Evolutionary conservation across 2,329 filamentous ascomycete species (phyloP).

Genomic region (Pleurostoma richardsiae): DNA sequence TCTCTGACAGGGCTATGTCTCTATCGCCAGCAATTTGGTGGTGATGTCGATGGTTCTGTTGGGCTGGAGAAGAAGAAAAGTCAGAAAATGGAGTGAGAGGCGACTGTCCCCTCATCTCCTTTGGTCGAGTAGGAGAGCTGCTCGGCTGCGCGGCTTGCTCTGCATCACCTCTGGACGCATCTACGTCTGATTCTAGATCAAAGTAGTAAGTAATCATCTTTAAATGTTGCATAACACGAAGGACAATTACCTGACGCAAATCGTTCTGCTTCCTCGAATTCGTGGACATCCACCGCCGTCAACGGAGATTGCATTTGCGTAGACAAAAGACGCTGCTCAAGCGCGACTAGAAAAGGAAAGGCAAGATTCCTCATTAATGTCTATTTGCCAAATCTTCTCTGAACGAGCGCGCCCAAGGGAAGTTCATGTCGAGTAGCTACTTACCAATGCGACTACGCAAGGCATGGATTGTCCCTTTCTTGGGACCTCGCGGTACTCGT

Average conservation of each 20-base stretch:
- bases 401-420: too few relatives aligned
- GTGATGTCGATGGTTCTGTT: neutral
- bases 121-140: neutral
- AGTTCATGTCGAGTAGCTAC: neutral
- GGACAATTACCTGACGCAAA: too few relatives aligned
- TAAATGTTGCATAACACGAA: too few relatives aligned
- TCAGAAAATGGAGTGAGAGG: too few relatives aligned
- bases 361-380: neutral
- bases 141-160: neutral
- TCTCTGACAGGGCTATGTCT: neutral
- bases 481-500: slow-evolving; percentile 1
- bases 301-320: too few relatives aligned
- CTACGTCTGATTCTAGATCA: neutral
- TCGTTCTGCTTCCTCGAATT: too few relatives aligned
- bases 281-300: too few relatives aligned
- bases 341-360: too few relatives aligned
- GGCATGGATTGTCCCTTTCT: slow-evolving; percentile 1
- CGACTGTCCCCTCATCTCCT: too few relatives aligned
- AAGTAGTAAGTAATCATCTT: too few relatives aligned
- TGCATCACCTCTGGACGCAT: neutral
- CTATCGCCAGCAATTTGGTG: neutral
- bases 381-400: neutral
- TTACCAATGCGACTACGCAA: slow-evolving; percentile 1
- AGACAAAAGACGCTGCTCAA: too few relatives aligned
- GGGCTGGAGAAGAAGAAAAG: neutral